Conservation (phyloP, 805 yeast species). For the Zygosaccharomyces bisporus region DNA sequence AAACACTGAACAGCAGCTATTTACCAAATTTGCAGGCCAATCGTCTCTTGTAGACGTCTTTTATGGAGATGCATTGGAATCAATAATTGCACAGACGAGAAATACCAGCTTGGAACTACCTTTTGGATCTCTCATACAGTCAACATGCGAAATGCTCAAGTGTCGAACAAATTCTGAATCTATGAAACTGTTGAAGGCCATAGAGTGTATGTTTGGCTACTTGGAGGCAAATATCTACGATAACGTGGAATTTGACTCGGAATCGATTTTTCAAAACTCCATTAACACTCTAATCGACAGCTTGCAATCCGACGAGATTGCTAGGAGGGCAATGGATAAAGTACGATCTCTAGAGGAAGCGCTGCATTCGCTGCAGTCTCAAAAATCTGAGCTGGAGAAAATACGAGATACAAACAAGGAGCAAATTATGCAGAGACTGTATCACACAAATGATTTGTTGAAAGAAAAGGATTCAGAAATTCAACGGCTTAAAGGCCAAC, state of each 20-base stretch:
- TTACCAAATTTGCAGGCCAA: constrained; percentile 24
- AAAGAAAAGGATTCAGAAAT: constrained; percentile 54
- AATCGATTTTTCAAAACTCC: constrained; percentile 70
- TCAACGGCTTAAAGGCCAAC: constrained; percentile 53
- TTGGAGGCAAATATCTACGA: constrained; percentile 58
- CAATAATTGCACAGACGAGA: constrained; percentile 23
- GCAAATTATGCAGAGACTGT: constrained; percentile 53
- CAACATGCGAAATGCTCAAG: constrained; percentile 49
- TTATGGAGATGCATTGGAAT: constrained; percentile 24
- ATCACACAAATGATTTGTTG: constrained; percentile 59
- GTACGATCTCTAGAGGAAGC: constrained; percentile 44
- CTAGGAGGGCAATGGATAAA: constrained; percentile 67
- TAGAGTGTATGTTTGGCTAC: constrained; percentile 58
- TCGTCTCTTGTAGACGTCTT: constrained; percentile 16
- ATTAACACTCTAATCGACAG: constrained; percentile 68
- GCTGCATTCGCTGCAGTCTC: constrained; percentile 55
- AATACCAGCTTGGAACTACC: constrained; percentile 71
- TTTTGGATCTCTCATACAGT: constrained; percentile 49
- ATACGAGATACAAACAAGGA: constrained; percentile 62
- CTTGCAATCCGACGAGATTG: constrained; percentile 81
- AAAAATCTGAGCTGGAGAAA: constrained; percentile 56
- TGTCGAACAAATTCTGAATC: constrained; percentile 48
- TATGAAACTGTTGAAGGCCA: constrained; percentile 43
- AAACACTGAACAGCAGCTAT: constrained; percentile 39
- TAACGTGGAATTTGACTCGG: constrained; percentile 41